Base-by-base conservation (phyloP, 331 rosid genomes). In the Malus hybrid region DNA sequence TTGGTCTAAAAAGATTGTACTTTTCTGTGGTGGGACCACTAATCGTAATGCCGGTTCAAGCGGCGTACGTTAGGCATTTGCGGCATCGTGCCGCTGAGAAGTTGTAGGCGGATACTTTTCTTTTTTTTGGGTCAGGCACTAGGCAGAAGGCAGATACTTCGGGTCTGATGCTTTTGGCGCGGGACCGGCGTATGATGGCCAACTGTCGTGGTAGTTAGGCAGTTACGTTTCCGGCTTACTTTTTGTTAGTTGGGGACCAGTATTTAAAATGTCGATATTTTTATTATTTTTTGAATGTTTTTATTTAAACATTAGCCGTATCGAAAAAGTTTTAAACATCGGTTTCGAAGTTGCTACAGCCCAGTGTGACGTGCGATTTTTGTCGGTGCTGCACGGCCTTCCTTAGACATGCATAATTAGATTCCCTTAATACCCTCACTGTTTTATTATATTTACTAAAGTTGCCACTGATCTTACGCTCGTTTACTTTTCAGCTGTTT, bases 311-410 rank as follows among this genome's bases (percentile, higher is more conserved):
- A 10, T 39, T 9, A 39, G 2, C 44, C 44, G 10, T 36, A 36
- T 36, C 1, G 4, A 39, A 39, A 9, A 9, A 9, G 0, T 10
- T 39, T 39, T 10, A 39, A 39, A 39, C 1, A 2, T 10, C 0
- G 11, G 1, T 39, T 0, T 39, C 12, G 46, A 39, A 39, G 46
- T 39, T n/a, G 24, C 28, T 15, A 50, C 9, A 16, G 56, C 20
- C 79, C 46, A 26, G 74, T 26, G 10, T 28, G 24, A 85, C 92
- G 88, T 82, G 97, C 76, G 9, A 6, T 52, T 68, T 34, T 63
- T 83, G 96, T 88, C 97, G 93, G 96, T 86, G 91, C 44, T 36
- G 44, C 11, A 36, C 44, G 7, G 20, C 24, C 46, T 18, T 22
- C 15, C 10, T 3, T n/a, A 9, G 2, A 8, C 26, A 58, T 15